Percentiles rank a stretch among this genome's conserved stretches.
Conservation (phyloP, 495 filamentous ascomycete species). For the Aspergillus cavernicola region DNA sequence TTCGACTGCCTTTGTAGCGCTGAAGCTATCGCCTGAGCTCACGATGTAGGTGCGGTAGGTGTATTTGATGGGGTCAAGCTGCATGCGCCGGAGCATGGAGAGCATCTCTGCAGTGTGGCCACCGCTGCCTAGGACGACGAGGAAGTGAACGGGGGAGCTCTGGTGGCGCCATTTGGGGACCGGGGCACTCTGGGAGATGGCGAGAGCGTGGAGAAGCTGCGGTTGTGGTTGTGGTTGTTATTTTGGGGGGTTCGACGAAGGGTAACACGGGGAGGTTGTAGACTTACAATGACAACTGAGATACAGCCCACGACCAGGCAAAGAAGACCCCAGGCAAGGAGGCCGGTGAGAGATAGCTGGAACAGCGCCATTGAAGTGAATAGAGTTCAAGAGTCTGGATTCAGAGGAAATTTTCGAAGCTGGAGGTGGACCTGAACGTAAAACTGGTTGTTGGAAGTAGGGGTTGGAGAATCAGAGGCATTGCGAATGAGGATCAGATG, state of each 20-base stretch:
- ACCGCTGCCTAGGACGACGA: conserved; percentile 85
- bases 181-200: conserved; percentile 30
- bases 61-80: conserved; percentile 45
- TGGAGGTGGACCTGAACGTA: not conserved
- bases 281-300: conserved; percentile 20
- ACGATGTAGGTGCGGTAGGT: conserved; percentile 79
- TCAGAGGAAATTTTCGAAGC: not conserved
- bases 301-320: not conserved
- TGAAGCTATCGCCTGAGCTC: conserved; percentile 72
- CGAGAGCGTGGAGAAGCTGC: conserved; percentile 27
- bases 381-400: not conserved
- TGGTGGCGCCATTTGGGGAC: conserved; percentile 31
- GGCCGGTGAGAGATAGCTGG: not conserved
- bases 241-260: not conserved
- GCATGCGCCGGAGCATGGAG: conserved; percentile 58
- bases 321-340: not conserved
- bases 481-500: not conserved
- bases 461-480: not conserved
- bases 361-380: not conserved
- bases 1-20: conserved; percentile 57
- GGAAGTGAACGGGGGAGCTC: conserved; percentile 55
- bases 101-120: conserved; percentile 96
- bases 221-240: not conserved
- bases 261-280: too few relatives aligned
- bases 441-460: not conserved